Evolutionary conservation across 441 rosid genomes (phyloP), one percentile per base, ranked within the genome.

Genomic region (Populus hybrid): DNA sequence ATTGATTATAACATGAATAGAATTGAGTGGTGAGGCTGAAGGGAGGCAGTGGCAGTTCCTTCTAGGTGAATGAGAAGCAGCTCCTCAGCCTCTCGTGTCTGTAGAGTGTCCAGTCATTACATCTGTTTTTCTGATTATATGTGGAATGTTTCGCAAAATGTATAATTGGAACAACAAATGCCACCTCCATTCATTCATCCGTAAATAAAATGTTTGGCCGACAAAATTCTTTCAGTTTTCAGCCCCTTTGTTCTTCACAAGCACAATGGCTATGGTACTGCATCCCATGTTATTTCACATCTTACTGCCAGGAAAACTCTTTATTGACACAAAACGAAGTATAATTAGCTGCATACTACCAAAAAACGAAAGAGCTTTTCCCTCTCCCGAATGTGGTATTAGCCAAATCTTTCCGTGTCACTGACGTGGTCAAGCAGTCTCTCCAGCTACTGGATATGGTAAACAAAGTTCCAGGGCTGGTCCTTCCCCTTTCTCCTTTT

Each of bases 131-230:
- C 85, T 84, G 83, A 81, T 85, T 86, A 85, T 81, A 85, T 80
- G 64, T 80, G 73, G 80, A 81, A 66, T 72, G 71, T 77, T 30
- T 8, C 81, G 66, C 68, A 40, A 42, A 71, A 69, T 86, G 85
- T 85, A 81, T 83, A 81, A 80, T 83, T 87, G 86, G 83, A 86
- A 82, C 73, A 73, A 80, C 87, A 87, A 73, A 76, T 77, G 89
- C 83, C 83, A 81, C 78, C 79, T 40, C 71, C 81, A 74, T 84
- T 86, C 85, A 79, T 87, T 87, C 83, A 42, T 83, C 78, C 78
- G 83, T 86, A 66, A 77, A 83, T 80, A 83, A 80, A 68, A 74
- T 61, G 64, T 69, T 34, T 28, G 28, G 8, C 57, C 28, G 16
- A 18, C n/a, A 30, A 35, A 23, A 73, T 57, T 28, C 28, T 54